phyloP scores from a whole-genome alignment of 2,329 filamentous ascomycete genomes.

The Ascochyta clinopodiicola region DNA sequence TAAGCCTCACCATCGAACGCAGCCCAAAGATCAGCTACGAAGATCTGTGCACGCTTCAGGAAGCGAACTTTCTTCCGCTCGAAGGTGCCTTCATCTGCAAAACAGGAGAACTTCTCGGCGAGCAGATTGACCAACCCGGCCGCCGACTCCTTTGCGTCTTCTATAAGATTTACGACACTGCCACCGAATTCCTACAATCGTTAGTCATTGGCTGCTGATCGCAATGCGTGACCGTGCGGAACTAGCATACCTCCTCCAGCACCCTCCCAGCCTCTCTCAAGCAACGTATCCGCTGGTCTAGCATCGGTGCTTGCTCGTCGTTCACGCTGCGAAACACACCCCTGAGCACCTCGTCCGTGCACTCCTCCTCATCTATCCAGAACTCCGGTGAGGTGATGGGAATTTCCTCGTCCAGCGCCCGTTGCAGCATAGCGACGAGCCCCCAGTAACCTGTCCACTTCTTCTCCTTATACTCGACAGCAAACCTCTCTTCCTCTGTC shows the following conservation, averaged over 20 bases:
- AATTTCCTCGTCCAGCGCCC: conserved; percentile 88
- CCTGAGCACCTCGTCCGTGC: conserved; percentile 73
- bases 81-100: conserved; percentile 80
- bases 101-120: conserved; percentile 81
- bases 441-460: conserved; percentile 96
- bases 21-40: conserved; percentile 96
- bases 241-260: conserved; percentile 70
- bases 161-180: conserved; percentile 75
- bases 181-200: conserved; percentile 72
- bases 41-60: conserved; percentile 93
- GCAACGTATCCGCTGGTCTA: conserved; percentile 77
- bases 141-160: conserved; percentile 77
- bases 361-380: conserved; percentile 80
- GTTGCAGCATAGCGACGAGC: conserved; percentile 82
- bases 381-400: conserved; percentile 88
- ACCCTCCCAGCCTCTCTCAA: conserved; percentile 83
- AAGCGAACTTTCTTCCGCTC: conserved; percentile 79
- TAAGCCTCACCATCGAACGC: conserved; percentile 84
- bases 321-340: conserved; percentile 88
- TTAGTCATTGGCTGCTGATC: not conserved
- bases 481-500: conserved; percentile 74
- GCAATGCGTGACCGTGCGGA: not conserved
- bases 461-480: conserved; percentile 79
- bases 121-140: conserved; percentile 85
- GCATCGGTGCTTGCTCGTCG: conserved; percentile 83